Evolutionary conservation across 2,329 filamentous ascomycete species (phyloP), one percentile per base, ranked within the genome.

Genomic region (Colletotrichum lini): DNA sequence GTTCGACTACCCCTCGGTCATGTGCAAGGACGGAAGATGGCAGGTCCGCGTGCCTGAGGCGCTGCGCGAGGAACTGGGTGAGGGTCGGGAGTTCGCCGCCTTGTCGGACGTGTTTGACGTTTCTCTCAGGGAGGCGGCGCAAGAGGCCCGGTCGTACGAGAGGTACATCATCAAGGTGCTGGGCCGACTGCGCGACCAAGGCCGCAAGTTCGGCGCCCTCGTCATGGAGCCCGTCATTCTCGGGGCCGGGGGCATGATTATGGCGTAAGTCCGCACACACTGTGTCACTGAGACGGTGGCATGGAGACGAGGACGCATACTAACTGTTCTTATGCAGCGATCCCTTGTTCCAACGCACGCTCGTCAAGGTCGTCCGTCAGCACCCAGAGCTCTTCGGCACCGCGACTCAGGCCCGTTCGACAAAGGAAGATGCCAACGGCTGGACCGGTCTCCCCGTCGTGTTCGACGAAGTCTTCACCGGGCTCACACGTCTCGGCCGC

Each of bases 391-490:
- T 92, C 6, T 92, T 93, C 74, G 80, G 82, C 47, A 68, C 76
- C 7, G 71, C 74, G 15, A 42, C 73, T 18, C 35, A 47, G 0
- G 44, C 65, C 45, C 10, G 71, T 47, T 67, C 76, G n/a, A 21
- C 35, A 12, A 74, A 77, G 1, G 4, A 26, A 8, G 58, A 59
- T 44, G 61, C 75, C 42, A 76, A 75, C 10, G 74, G 83, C 40
- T 97, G 94, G 94, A 85, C 86, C 1, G 93, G 94, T 2, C 87
- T 97, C 4, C 94, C 94, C 0, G 83, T 97, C 49, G 86, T 97
- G 75, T 94, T 94, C 74, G 94, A 97, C 78, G 94, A 97, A 78
- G 94, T 97, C 45, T 97, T 97, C 81, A 96, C 94, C 0, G 94
- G 94, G 1, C 84, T 97, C 5, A 95, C 95, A 79, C 93, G 94